Evolutionary conservation across 345 rosid genomes (phyloP), one percentile per base, ranked within the genome.

Genomic region (Populus alba): DNA sequence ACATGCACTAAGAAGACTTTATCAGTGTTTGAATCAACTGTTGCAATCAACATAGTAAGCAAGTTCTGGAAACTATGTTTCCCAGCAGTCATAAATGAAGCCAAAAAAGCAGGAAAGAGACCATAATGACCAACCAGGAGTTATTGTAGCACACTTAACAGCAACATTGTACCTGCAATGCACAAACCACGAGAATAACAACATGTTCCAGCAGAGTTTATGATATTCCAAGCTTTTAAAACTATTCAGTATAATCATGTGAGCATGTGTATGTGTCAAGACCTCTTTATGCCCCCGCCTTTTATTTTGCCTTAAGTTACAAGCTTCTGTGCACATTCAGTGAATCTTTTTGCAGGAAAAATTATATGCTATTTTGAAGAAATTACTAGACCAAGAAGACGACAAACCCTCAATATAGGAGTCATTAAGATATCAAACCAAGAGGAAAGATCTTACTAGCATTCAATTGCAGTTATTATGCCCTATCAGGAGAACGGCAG

Each of bases 121-220:
- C 11, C 72, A 77, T 71, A 75, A 79, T 72, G 67, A 80, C 91
- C 75, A 73, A 96, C 99, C 99, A 45, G 99, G 97, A 74, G 99
- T 96, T 72, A 94, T 91, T 47, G 98, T 96, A 66, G 99, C 99
- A 81, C 99, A 96, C 88, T 96, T 96, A 76, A 96, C 86, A 23
- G 98, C 99, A 86, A 92, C 98, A 53, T 96, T 94, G 75, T 96
- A 91, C 93, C 99, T 96, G 87, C 72, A 87, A 27, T 33, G 59
- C 38, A 76, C 66, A 78, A 82, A 71, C 8, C 10, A 27, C 5
- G 23, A 37, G 55, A 35, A 80, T 62, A 27, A 70, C 41, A 80
- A 47, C 7, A 2, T 35, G 57, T 13, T 47, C 4, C 51, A 47
- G 18, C 6, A 47, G 51, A 47, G 51, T 47, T 33, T 47, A 47